These are phyloP conservation scores for Colletotrichum lentis DNA, from an alignment of 2,329 filamentous ascomycete genomes.

Conservation along the genomic window DNA sequence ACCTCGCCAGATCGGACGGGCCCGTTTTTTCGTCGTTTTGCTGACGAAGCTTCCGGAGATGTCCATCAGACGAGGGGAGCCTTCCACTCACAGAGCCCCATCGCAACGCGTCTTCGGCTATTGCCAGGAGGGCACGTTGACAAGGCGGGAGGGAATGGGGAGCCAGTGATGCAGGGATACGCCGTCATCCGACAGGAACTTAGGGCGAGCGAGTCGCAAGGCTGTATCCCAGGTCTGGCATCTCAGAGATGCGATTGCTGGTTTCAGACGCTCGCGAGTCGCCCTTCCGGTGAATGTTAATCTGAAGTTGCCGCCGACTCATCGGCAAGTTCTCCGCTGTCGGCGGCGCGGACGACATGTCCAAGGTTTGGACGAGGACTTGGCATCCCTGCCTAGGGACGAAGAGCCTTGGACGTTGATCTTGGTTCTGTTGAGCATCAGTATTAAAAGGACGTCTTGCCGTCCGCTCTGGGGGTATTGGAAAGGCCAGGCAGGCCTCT, in stretches of 20 bases:
- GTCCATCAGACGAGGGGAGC: conserved; percentile 13
- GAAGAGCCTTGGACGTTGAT: not conserved
- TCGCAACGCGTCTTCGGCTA: conserved; percentile 18
- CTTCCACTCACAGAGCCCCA: conserved; percentile 17
- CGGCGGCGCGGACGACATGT: not conserved
- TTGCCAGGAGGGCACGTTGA: too few species aligned
- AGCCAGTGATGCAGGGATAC: conserved; percentile 1
- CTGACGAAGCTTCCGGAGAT: conserved; percentile 14
- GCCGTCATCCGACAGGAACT: conserved; percentile 1
- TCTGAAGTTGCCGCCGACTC: conserved; percentile 9
- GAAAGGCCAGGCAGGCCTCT: conserved; percentile 18
- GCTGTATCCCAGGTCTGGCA: conserved; percentile 4
- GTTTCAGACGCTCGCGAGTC: conserved; percentile 33
- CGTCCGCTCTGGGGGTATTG: rapidly evolving
- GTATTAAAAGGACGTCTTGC: conserved; percentile 24
- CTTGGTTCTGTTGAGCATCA: not conserved
- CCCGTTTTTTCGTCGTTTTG: conserved; percentile 12
- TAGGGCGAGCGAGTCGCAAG: not conserved
- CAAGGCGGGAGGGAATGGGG: not conserved
- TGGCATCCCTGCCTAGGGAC: conserved; percentile 16
- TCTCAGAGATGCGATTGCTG: conserved; percentile 1
- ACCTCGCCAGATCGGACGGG: conserved; percentile 27
- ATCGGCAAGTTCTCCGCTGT: not conserved
- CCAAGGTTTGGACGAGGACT: conserved; percentile 26
- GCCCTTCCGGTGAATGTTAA: conserved; percentile 31